These are phyloP conservation scores for Punctularia strigosozonata DNA, from an alignment of 768 basidiomycete genomes.

Conservation along the genomic window DNA sequence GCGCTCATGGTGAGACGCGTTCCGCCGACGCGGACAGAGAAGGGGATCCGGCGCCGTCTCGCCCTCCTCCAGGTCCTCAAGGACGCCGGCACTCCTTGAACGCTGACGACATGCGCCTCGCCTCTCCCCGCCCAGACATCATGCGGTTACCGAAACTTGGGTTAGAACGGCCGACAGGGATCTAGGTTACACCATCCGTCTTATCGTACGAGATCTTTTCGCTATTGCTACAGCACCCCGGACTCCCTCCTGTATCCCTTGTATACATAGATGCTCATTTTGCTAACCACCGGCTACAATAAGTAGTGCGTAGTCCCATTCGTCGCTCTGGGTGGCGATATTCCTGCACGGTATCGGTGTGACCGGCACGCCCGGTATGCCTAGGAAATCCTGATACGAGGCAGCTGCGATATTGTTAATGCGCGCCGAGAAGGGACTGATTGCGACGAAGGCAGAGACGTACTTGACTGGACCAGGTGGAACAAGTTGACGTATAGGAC, in stretches of 20 bases:
- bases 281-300: constrained; percentile 17
- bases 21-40: constrained; percentile 84
- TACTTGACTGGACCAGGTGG: too few species aligned
- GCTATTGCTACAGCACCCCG: too few species aligned
- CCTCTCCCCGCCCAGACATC: too few species aligned
- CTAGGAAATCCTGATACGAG: too few species aligned
- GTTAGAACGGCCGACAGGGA: too few species aligned
- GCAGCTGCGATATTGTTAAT: too few species aligned
- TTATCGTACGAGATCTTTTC: too few species aligned
- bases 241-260: constrained; percentile 2
- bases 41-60: constrained; percentile 73
- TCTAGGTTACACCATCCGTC: too few species aligned
- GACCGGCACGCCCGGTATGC: constrained; percentile 18
- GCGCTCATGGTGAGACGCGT: constrained; percentile 73
- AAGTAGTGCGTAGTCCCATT: constrained; percentile 49
- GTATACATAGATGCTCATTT: constrained; percentile 4
- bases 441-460: too few species aligned
- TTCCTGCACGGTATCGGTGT: constrained; percentile 41
- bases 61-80: constrained; percentile 69
- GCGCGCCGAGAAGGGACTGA: too few species aligned
- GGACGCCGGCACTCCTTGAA: constrained; percentile 42
- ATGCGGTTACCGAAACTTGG: too few species aligned
- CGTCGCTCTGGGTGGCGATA: constrained; percentile 31
- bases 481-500: too few species aligned
- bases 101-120: neutral